phyloP scores from a whole-genome alignment of 2,329 filamentous ascomycete genomes.

The Penicillium sp. region DNA sequence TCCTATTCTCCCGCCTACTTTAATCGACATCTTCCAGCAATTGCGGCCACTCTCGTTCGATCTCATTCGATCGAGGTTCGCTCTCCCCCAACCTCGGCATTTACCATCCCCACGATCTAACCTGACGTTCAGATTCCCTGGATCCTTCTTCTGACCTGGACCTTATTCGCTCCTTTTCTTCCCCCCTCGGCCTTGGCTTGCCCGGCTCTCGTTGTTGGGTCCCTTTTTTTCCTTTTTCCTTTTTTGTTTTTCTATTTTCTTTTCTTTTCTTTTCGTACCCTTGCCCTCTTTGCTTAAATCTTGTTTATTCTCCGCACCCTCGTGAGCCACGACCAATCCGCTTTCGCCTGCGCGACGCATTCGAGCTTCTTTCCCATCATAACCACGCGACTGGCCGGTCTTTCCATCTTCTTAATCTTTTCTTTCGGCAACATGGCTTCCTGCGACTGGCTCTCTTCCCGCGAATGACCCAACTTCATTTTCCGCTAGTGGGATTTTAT shows the following conservation, averaged over 20 bases:
- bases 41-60: background rate
- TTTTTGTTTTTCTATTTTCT: background rate
- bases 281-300: background rate
- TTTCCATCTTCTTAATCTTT: background rate
- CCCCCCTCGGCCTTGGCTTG: slow-evolving; percentile 1
- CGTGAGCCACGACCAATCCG: background rate
- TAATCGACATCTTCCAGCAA: background rate
- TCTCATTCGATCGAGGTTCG: background rate
- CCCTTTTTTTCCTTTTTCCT: background rate
- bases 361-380: background rate
- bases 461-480: background rate
- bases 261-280: background rate
- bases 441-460: background rate
- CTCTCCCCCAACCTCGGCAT: background rate
- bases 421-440: background rate
- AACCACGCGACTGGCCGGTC: background rate
- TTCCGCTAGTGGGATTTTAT: background rate
- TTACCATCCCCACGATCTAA: slow-evolving; percentile 7
- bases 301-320: slow-evolving; percentile 4
- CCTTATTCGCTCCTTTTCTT: background rate
- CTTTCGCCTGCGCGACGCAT: background rate
- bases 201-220: background rate
- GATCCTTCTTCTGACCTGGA: background rate
- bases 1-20: background rate
- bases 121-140: slow-evolving; percentile 3